Percentiles rank a stretch among this genome's conserved stretches.
Evolutionary conservation across 352 stramenopile species (phyloP).

Genomic region (Pythium chondricola): DNA sequence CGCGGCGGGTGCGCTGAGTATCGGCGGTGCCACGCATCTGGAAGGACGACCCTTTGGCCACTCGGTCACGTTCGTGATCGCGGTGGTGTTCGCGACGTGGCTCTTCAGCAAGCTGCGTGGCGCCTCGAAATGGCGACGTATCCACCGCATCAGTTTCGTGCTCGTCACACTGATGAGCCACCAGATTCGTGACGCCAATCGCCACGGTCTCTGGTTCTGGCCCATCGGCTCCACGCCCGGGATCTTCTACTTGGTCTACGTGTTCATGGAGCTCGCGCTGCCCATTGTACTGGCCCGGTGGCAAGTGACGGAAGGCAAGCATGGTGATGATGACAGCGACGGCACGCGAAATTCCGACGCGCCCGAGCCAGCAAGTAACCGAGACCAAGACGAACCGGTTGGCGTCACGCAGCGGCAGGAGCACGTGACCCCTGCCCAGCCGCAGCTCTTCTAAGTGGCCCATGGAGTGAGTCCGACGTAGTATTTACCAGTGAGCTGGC

Average conservation of each 20-base stretch:
- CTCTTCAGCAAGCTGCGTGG: constrained; percentile 4
- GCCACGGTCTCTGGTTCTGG: constrained; percentile 64
- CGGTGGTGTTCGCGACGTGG: constrained; percentile 31
- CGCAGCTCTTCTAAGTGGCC: constrained; percentile 14
- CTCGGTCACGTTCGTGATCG: constrained; percentile 58
- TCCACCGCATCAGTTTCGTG: constrained; percentile 44
- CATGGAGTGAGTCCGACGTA: background rate
- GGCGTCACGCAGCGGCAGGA: background rate
- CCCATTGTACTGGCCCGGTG: constrained; percentile 29
- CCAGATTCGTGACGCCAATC: constrained; percentile 62
- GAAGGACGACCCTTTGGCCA: constrained; percentile 57
- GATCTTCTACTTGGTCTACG: constrained; percentile 60
- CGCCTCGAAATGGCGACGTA: constrained; percentile 19
- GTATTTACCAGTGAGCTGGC: no score
- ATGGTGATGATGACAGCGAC: constrained; percentile 1
- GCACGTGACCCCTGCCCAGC: constrained; percentile 10
- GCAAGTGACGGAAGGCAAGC: constrained; percentile 11
- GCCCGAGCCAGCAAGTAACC: constrained; percentile 5
- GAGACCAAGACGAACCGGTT: constrained; percentile 10
- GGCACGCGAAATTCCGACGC: background rate
- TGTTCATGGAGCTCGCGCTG: constrained; percentile 43
- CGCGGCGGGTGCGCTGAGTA: constrained; percentile 41
- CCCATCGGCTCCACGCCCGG: constrained; percentile 56
- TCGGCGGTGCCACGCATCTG: constrained; percentile 53
- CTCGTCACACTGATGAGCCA: constrained; percentile 53